phyloP scores from a whole-genome alignment of 768 basidiomycete genomes.

The Lactifluus piperatus region DNA sequence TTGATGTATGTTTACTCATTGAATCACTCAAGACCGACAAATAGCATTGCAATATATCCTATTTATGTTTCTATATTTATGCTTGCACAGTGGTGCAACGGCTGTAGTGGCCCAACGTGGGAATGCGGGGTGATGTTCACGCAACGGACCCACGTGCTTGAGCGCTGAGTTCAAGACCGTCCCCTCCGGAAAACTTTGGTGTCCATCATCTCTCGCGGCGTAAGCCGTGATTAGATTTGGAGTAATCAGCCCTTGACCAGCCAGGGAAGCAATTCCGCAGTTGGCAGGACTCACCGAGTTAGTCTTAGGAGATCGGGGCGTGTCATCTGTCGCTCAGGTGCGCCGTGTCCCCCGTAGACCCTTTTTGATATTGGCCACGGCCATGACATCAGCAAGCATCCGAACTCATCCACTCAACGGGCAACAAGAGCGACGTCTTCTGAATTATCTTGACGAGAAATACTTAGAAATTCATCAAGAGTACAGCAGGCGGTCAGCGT shows the following conservation, averaged over 20 bases:
- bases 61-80: fast-evolving
- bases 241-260: constrained; percentile 79
- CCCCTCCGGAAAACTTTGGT: constrained; percentile 94
- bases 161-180: constrained; percentile 89
- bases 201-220: constrained; percentile 56
- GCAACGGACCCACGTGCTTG: constrained; percentile 53
- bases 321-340: constrained; percentile 76
- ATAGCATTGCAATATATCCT: background rate
- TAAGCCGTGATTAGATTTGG: constrained; percentile 61
- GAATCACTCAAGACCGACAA: too few relatives aligned
- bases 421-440: constrained; percentile 53
- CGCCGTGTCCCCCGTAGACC: constrained; percentile 72
- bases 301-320: constrained; percentile 87
- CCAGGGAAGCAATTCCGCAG: constrained; percentile 94
- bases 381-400: background rate
- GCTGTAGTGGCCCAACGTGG: constrained; percentile 78
- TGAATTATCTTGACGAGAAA: constrained; percentile 55
- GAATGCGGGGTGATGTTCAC: constrained; percentile 61
- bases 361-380: constrained; percentile 33
- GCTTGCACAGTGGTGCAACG: constrained; percentile 43
- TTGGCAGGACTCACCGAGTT: constrained; percentile 81
- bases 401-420: constrained; percentile 13
- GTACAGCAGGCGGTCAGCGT: constrained; percentile 65
- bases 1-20: constrained; percentile 11
- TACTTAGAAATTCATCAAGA: constrained; percentile 59